Conservation (phyloP, 2,329 filamentous ascomycete genomes). For the Apiospora marii region DNA sequence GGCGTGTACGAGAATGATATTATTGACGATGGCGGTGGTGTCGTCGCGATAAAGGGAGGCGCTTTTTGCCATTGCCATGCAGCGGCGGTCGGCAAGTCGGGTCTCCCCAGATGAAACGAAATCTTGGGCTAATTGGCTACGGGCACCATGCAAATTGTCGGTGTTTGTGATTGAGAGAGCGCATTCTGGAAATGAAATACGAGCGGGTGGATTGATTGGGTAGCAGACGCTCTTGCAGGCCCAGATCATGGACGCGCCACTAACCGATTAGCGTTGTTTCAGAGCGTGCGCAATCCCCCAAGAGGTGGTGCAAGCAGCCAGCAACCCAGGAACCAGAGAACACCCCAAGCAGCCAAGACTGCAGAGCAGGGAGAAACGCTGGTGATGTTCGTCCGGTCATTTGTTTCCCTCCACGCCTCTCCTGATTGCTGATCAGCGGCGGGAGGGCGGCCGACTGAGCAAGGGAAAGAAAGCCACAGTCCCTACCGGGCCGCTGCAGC, state of each 20-base stretch:
- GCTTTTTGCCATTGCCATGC: neutral
- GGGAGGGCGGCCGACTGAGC: neutral
- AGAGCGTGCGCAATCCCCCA: neutral
- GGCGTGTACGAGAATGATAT: neutral
- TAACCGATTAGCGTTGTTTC: conserved; percentile 17
- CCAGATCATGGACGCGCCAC: conserved; percentile 17
- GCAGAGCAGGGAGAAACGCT: neutral
- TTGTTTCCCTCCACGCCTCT: neutral
- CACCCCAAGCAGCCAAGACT: neutral
- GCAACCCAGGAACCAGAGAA: too few species aligned
- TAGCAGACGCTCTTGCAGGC: neutral
- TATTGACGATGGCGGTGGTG: conserved; percentile 6
- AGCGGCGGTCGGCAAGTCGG: neutral
- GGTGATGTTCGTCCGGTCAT: neutral
- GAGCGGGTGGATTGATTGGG: conserved; percentile 13
- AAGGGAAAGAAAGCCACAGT: neutral
- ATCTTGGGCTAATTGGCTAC: conserved; percentile 19
- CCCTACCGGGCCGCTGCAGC: conserved; percentile 11
- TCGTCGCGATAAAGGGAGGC: neutral
- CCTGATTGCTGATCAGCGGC: neutral
- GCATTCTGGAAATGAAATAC: conserved; percentile 1
- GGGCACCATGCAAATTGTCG: conserved; percentile 14
- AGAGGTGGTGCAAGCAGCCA: neutral
- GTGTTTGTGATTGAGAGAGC: neutral
- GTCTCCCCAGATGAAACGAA: neutral